Evolutionary conservation across 768 basidiomycete species (phyloP), one percentile per base, ranked within the genome.

Genomic region (Nevesoporus exiguus): DNA sequence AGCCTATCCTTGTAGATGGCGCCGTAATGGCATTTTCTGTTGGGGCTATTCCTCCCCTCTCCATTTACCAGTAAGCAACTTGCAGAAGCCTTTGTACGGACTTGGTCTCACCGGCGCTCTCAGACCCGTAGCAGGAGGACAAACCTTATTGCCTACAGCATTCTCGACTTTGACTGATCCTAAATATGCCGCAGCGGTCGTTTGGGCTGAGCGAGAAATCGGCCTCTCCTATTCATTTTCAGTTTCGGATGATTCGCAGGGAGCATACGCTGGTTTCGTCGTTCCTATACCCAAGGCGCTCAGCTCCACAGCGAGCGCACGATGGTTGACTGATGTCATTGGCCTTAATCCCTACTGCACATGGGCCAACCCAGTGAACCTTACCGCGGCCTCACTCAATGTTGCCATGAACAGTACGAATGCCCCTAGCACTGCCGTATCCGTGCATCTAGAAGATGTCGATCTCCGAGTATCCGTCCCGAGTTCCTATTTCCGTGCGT

Each of bases 301-400:
- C 13, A 57, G 49, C 41, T 54, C 59, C 31, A 57, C 57, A 6
- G 34, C 22, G 43, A 61, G 19, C 29, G 62, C 63, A 42, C 54
- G 66, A 30, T 66, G 63, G 60, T 47, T 66, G 46, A 61, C 65
- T 8, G 65, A 66, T 13, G 49, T 67, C 10, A 30, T 60, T n/a
- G 55, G 49, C n/a, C 31, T 67, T 22, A 55, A 59, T 43, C 63
- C 65, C 1, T 62, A 55, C 40, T 66, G 65, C 15, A 47, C 50
- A 36, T 66, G 61, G 62, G 54, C 57, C n/a, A 58, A 51, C 17
- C 54, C 66, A 19, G 27, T 37, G 19, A 65, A 66, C 34, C 53
- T 56, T 34, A 64, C 47, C 9, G 27, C 11, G 14, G 34, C 49
- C 21, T 63, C 56, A 9, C 30, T 66, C 48, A 62, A 56, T 47